Conservation (phyloP, 2,329 filamentous ascomycete genomes). For the Diaporthe sp. region DNA sequence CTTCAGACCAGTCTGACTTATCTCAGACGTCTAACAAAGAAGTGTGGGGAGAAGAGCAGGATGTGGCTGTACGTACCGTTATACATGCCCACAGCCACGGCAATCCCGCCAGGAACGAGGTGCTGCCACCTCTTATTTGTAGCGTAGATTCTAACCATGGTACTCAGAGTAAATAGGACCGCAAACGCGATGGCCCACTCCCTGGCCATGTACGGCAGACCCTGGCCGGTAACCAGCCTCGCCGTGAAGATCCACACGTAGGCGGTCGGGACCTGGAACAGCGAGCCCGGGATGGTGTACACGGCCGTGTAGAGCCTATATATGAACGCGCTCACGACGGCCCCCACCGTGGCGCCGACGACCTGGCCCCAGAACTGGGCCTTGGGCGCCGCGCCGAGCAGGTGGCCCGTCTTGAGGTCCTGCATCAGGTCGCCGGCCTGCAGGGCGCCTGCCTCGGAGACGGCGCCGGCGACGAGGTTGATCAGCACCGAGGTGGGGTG, state of each 20-base stretch:
- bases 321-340: slow-evolving; percentile 86
- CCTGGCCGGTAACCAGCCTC: slow-evolving; percentile 90
- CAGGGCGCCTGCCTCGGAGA: slow-evolving; percentile 74
- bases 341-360: slow-evolving; percentile 88
- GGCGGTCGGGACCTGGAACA: slow-evolving; percentile 94
- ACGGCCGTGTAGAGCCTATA: slow-evolving; percentile 91
- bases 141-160: slow-evolving; percentile 75
- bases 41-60: too few relatives aligned
- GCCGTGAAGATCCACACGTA: slow-evolving; percentile 99
- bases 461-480: slow-evolving; percentile 93
- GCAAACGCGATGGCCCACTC: slow-evolving; percentile 85
- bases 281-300: slow-evolving; percentile 87
- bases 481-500: slow-evolving; percentile 92
- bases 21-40: too few relatives aligned
- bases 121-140: slow-evolving; percentile 75
- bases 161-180: slow-evolving; percentile 79
- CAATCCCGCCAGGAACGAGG: slow-evolving; percentile 91
- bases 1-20: too few relatives aligned
- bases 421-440: slow-evolving; percentile 98
- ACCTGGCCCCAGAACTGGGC: slow-evolving; percentile 98
- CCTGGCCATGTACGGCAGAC: slow-evolving; percentile 85
- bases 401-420: slow-evolving; percentile 95
- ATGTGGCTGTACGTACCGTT: not conserved
- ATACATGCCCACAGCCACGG: slow-evolving; percentile 86
- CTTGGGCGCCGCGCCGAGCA: slow-evolving; percentile 91